Evolutionary conservation across 768 basidiomycete genomes (phyloP).

Genomic region (Lyophyllum decastes): DNA sequence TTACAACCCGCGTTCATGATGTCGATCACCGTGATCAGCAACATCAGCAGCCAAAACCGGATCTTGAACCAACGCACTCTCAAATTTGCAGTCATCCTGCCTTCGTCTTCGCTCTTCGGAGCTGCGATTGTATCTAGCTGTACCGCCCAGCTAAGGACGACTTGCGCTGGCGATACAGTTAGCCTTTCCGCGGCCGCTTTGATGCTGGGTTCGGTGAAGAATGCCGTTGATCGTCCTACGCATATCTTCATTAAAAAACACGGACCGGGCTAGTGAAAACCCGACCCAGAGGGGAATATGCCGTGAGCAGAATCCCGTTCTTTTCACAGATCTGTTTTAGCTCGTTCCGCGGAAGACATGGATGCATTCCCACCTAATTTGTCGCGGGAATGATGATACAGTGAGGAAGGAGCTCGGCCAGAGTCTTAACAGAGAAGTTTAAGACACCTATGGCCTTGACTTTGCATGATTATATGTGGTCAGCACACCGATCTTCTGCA

Average conservation of each 20-base stretch:
- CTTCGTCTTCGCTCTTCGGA: constrained; percentile 56
- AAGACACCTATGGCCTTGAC: constrained; percentile 56
- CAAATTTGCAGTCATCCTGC: constrained; percentile 51
- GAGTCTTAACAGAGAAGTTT: constrained; percentile 54
- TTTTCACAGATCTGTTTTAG: constrained; percentile 48
- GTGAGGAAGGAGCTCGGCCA: constrained; percentile 39
- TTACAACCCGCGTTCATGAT: constrained; percentile 29
- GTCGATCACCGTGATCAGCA: constrained; percentile 11
- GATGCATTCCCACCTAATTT: constrained; percentile 63
- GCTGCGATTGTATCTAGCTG: constrained; percentile 62
- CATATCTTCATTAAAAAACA: background rate
- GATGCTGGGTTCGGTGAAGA: constrained; percentile 34
- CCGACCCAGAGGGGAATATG: constrained; percentile 47
- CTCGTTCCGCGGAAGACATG: constrained; percentile 53
- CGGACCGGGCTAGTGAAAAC: background rate
- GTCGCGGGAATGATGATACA: constrained; percentile 49
- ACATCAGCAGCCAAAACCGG: background rate
- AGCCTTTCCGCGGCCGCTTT: constrained; percentile 33
- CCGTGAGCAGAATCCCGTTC: constrained; percentile 51
- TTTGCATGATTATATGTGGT: constrained; percentile 30
- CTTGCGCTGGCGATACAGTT: constrained; percentile 44
- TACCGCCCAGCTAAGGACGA: constrained; percentile 64
- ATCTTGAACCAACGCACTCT: constrained; percentile 27
- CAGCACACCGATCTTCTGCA: background rate
- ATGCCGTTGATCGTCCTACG: constrained; percentile 25